Conservation (phyloP, 805 yeast species). For the Wickerhamomyces sydowiorum region DNA sequence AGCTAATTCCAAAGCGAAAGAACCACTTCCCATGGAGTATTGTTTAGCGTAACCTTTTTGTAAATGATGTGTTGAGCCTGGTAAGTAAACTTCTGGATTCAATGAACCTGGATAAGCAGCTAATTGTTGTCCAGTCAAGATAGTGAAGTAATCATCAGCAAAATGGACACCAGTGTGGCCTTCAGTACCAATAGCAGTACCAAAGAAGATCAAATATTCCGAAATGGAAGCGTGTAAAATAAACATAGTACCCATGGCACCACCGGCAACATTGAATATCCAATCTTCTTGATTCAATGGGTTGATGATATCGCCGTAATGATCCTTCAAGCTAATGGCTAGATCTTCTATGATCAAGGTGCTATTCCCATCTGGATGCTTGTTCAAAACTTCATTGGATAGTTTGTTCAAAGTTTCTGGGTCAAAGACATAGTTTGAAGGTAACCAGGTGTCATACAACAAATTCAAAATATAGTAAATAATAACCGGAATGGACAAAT, state of each 20-base stretch:
- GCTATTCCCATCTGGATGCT: constrained; percentile 52
- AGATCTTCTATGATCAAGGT: constrained; percentile 60
- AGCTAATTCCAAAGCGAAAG: constrained; percentile 90
- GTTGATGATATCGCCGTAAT: constrained; percentile 73
- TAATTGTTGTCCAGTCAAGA: constrained; percentile 69
- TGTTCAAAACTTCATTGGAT: constrained; percentile 46
- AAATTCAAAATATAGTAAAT: constrained; percentile 31
- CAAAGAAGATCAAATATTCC: constrained; percentile 90
- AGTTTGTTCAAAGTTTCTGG: constrained; percentile 51
- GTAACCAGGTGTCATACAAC: constrained; percentile 60
- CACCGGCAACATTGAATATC: constrained; percentile 98
- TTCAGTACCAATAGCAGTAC: constrained; percentile 90
- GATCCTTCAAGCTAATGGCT: constrained; percentile 48
- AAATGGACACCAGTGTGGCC: constrained; percentile 96
- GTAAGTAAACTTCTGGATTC: constrained; percentile 63
- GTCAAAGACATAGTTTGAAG: constrained; percentile 67
- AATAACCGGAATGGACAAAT: constrained; percentile 20
- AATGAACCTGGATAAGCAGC: constrained; percentile 67
- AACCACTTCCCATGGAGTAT: constrained; percentile 75
- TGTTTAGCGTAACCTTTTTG: constrained; percentile 72
- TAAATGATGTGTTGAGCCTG: constrained; percentile 86
- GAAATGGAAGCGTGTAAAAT: constrained; percentile 91
- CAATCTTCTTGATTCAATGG: constrained; percentile 74
- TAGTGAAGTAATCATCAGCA: constrained; percentile 96
- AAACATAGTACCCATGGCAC: constrained; percentile 97